phyloP scores from a whole-genome alignment of 495 filamentous ascomycete species.

The Neurospora pannonica region DNA sequence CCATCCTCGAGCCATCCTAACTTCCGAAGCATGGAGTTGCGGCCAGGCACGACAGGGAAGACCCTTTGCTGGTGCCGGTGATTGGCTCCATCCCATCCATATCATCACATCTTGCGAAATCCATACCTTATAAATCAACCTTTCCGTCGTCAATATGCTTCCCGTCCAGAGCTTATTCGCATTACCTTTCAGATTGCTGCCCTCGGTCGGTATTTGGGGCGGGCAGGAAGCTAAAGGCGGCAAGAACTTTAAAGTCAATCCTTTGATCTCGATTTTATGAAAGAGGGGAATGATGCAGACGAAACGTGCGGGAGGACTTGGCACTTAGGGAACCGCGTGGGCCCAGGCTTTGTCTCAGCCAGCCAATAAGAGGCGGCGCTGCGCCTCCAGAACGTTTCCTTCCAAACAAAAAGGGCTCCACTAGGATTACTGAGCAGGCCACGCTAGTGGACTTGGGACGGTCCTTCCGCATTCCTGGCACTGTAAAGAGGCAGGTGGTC shows the following conservation, averaged over 20 bases:
- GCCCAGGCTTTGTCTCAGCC: slow-evolving; percentile 7
- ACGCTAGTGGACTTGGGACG: slow-evolving; percentile 13
- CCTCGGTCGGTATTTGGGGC: neutral
- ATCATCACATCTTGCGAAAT: neutral
- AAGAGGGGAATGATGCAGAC: neutral
- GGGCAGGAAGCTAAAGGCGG: neutral
- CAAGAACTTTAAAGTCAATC: neutral
- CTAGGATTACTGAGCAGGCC: slow-evolving; percentile 2
- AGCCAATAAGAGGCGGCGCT: slow-evolving; percentile 16
- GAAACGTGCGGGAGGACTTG: neutral
- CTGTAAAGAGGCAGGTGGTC: neutral
- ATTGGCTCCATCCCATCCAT: neutral
- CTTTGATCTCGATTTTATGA: neutral
- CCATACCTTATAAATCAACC: neutral
- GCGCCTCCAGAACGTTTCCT: slow-evolving; percentile 21
- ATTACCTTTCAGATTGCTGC: neutral
- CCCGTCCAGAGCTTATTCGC: neutral
- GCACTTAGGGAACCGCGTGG: neutral
- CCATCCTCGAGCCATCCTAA: neutral
- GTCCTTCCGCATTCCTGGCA: neutral
- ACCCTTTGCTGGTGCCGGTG: neutral
- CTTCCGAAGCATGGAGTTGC: neutral
- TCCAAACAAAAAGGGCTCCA: slow-evolving; percentile 8
- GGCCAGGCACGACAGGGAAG: neutral
- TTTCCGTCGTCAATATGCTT: neutral